Base-by-base conservation (phyloP, 208 protist species). In the Tritrichomonas foetus region DNA sequence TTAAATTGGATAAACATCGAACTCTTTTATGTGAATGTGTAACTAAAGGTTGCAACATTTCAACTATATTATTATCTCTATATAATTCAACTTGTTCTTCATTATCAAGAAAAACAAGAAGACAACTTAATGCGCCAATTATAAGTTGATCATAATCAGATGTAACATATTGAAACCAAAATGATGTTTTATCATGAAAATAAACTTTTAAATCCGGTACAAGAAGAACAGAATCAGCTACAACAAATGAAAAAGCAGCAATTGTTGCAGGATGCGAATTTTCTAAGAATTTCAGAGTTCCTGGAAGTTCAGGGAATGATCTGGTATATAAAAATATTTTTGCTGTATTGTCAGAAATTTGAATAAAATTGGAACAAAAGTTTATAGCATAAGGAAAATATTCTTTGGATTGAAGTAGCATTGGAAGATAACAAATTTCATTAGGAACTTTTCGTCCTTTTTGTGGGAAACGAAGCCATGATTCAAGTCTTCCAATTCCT, bases 211-310 rank as follows among this genome's bases (percentile, higher is more conserved):
- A 30, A 5, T 69, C 25, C 8, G 11, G 11, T n/a, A n/a, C 11
- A 69, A 33, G 27, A 5, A 69, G 27, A 30, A 69, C 27, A n/a
- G 64, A 69, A 69, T 69, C 64, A 33, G 22, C 64, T 5, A 89
- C 47, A n/a, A 89, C 78, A 57, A 47, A 89, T 57, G 78, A 89
- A 30, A 61, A 89, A 36, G 44, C 78, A 57, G 78, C 78, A 39
- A 47, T 49, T 57, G 47, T 89, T 14, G 53, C 78, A 33, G 64
- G 16, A 33, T 89, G 47, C 0, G 0, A 61, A 13, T 41, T 89
- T 89, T 53, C 47, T 20, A n/a, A 33, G 25, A 39, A 27, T 89
- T 49, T 53, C 0, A 89, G 33, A 3, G 33, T 41, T 27, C 27
- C 39, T 39, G 78, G 1, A 20, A 89, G 39, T 33, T 27, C 25